A percentile compares a stretch with the other conserved stretches of the same genome.
These are phyloP conservation scores for Mortierella hygrophila DNA, from an alignment of 192 early-diverging fungal species.

Conservation along the genomic window DNA sequence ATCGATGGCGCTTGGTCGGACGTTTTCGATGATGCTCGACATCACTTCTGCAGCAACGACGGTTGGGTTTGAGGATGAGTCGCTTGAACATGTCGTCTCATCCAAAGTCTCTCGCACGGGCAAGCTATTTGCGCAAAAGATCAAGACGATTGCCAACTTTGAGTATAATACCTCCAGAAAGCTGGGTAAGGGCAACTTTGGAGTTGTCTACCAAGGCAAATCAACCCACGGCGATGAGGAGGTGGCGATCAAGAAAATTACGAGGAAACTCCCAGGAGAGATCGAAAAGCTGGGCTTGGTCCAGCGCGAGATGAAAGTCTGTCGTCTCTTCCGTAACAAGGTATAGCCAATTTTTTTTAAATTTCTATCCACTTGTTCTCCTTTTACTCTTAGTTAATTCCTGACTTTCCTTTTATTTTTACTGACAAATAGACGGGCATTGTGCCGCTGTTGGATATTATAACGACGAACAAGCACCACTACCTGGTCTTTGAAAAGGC, in stretches of 20 bases:
- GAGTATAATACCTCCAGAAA: slow-evolving; percentile 44
- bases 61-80: background rate
- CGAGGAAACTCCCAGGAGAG: slow-evolving; percentile 39
- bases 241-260: slow-evolving; percentile 49
- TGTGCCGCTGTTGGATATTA: slow-evolving; percentile 44
- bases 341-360: background rate
- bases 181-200: slow-evolving; percentile 53
- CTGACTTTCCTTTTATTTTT: background rate
- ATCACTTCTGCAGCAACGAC: slow-evolving; percentile 1
- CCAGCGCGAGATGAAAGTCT: slow-evolving; percentile 47
- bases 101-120: slow-evolving; percentile 40
- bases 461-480: slow-evolving; percentile 51
- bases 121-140: slow-evolving; percentile 41
- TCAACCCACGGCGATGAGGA: slow-evolving; percentile 19
- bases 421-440: slow-evolving; percentile 14
- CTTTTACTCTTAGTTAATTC: too few species aligned
- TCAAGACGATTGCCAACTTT: slow-evolving; percentile 47
- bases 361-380: too few species aligned
- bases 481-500: slow-evolving; percentile 47
- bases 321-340: slow-evolving; percentile 23
- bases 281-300: slow-evolving; percentile 47
- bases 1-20: background rate
- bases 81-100: slow-evolving; percentile 13
- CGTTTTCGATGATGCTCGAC: slow-evolving; percentile 1
- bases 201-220: slow-evolving; percentile 45